phyloP scores from a whole-genome alignment of 495 filamentous ascomycete genomes.

The Podospora sp. region DNA sequence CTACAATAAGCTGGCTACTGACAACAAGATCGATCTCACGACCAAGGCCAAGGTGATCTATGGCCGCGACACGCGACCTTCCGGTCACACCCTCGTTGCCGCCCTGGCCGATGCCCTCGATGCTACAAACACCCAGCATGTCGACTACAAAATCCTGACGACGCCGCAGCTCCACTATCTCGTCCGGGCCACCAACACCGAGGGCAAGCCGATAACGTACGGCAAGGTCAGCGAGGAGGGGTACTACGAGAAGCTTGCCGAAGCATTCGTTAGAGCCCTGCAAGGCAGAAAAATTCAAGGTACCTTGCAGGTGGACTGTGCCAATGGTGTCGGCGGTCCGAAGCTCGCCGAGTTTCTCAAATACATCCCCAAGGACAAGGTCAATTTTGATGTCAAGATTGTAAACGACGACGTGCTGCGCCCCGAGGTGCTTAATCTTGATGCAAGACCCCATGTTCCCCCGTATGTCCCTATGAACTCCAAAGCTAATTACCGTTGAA shows the following conservation, averaged over 20 bases:
- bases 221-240: conserved; percentile 86
- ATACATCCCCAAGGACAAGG: conserved; percentile 66
- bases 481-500: conserved; percentile 39
- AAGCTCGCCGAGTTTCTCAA: conserved; percentile 88
- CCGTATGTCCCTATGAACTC: conserved; percentile 3
- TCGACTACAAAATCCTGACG: conserved; percentile 84
- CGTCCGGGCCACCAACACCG: conserved; percentile 90
- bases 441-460: conserved; percentile 55
- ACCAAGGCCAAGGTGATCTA: conserved; percentile 79
- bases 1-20: conserved; percentile 71
- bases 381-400: conserved; percentile 77
- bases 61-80: conserved; percentile 90
- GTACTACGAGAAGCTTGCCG: conserved; percentile 89
- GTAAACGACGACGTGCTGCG: conserved; percentile 90
- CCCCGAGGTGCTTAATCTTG: conserved; percentile 83
- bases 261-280: conserved; percentile 80
- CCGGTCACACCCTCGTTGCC: conserved; percentile 77
- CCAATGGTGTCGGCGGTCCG: conserved; percentile 94
- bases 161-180: conserved; percentile 97
- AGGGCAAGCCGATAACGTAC: conserved; percentile 78
- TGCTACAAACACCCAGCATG: conserved; percentile 69
- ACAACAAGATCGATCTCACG: conserved; percentile 72
- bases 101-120: conserved; percentile 77
- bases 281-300: conserved; percentile 69
- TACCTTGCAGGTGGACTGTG: conserved; percentile 84